Evolutionary conservation across 2,329 filamentous ascomycete genomes (phyloP).

Genomic region (Paraphoma sp.): DNA sequence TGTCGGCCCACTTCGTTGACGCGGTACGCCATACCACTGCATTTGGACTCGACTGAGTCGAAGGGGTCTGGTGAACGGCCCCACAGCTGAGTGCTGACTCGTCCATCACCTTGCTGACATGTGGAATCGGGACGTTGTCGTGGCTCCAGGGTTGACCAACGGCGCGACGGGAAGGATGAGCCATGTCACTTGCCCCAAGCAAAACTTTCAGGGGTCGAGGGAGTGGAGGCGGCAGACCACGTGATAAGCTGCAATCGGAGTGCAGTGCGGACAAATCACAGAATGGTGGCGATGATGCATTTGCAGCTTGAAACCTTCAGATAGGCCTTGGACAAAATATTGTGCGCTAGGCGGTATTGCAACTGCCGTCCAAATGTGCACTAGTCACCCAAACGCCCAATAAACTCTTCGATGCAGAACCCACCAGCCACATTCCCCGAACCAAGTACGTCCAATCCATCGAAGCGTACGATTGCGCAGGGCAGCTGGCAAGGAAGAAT

Average conservation of each 20-base stretch:
- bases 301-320: not conserved
- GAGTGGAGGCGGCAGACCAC: not conserved
- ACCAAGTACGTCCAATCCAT: no score
- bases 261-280: not conserved
- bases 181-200: slow-evolving; percentile 25
- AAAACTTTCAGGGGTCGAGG: slow-evolving; percentile 2
- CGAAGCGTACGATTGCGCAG: not conserved
- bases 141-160: slow-evolving; percentile 27
- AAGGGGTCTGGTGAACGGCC: slow-evolving; percentile 6
- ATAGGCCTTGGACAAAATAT: no score
- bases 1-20: not conserved
- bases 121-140: slow-evolving; percentile 20
- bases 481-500: not conserved
- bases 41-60: no score
- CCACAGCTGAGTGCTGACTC: slow-evolving; percentile 38
- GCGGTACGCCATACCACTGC: no score
- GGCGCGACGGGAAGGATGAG: slow-evolving; percentile 44
- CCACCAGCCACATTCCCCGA: no score
- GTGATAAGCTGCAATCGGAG: not conserved
- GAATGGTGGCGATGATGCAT: not conserved
- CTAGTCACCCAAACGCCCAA: no score
- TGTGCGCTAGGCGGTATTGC: no score
- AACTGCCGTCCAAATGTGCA: no score
- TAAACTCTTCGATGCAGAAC: no score
- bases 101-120: slow-evolving; percentile 21